Base-by-base conservation (phyloP, 2,329 filamentous ascomycete genomes). In the Neofusicoccum sp. region DNA sequence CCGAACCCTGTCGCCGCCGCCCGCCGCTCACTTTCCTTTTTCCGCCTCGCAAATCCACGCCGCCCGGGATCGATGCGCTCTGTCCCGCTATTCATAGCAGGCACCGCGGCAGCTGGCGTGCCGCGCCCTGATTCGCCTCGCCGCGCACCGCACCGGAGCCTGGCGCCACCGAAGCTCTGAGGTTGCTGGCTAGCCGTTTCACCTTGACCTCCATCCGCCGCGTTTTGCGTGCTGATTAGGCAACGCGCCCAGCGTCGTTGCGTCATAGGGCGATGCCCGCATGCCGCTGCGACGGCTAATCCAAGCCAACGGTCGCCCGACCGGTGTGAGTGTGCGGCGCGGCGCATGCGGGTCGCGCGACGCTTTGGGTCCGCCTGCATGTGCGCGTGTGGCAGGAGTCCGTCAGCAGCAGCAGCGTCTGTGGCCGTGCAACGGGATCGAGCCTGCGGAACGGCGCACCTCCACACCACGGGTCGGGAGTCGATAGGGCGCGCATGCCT, bases 361-460 rank as follows among this genome's bases (percentile, higher is more conserved):
- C 37, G 29, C 22, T 22, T 22, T 22, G 22, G 22, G 22, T 2
- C 22, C 22, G 22, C 22, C 22, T 22, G 22, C 22, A 22, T 22
- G 22, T 22, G 22, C 22, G 22, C 22, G 22, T 22, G 22, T 22
- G 22, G 22, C 22, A 22, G 22, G 22, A 1, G 22, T 22, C 22
- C 22, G 22, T 22, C 22, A 22, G 22, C 14, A 14, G 6, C 16
- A 33, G 9, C n/a, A 22, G 49, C n/a, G 9, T 29, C 52, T 58
- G 54, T 58, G 54, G 54, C 54, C 54, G 54, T 58, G 54, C 54
- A 58, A 58, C 41, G 29, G 31, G 29, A 28, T 58, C 54, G 54
- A 56, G 52, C 34, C 36, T 14, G 50, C 34, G 33, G 34, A 14
- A 36, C 48, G 33, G 48, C 31, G 33, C 49, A 39, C 49, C 36